Percentiles rank a stretch among this genome's conserved stretches.
These are phyloP conservation scores for Verticillium nonalfalfae DNA, from an alignment of 2,329 filamentous ascomycete species.

Conservation along the genomic window DNA sequence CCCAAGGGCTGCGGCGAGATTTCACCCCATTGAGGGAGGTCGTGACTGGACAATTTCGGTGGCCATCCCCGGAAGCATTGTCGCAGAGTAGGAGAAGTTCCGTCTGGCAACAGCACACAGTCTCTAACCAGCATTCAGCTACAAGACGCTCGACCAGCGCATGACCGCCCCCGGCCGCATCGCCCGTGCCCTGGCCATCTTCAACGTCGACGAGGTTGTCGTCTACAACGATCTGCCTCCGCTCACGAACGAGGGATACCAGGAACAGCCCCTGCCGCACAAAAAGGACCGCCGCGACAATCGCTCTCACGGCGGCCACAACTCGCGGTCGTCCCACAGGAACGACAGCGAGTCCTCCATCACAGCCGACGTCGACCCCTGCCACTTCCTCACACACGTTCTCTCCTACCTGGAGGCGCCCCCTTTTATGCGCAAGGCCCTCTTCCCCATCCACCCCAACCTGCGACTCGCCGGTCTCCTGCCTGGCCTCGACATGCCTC, in stretches of 20 bases:
- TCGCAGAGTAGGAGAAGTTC: constrained; percentile 54
- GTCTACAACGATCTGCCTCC: constrained; percentile 62
- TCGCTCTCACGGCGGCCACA: background rate
- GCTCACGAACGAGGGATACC: background rate
- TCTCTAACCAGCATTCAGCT: constrained; percentile 35
- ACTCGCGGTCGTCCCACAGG: background rate
- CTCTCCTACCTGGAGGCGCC: constrained; percentile 80
- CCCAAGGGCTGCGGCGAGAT: constrained; percentile 60
- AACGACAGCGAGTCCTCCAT: background rate
- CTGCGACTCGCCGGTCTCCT: constrained; percentile 66
- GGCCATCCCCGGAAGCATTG: constrained; percentile 71
- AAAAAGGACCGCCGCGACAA: background rate
- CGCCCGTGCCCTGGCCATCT: constrained; percentile 75
- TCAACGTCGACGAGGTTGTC: constrained; percentile 78
- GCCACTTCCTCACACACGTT: constrained; percentile 73
- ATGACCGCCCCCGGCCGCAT: constrained; percentile 68
- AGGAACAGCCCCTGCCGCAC: background rate
- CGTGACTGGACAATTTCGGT: constrained; percentile 70
- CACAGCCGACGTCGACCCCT: constrained; percentile 68
- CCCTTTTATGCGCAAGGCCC: constrained; percentile 67
- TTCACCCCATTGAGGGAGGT: constrained; percentile 54
- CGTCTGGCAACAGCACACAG: background rate
- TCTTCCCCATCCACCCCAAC: constrained; percentile 77
- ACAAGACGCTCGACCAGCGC: constrained; percentile 67
- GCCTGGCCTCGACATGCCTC: constrained; percentile 77